Base-by-base conservation (phyloP, 2,329 filamentous ascomycete genomes). In the Cercospora beticola region DNA sequence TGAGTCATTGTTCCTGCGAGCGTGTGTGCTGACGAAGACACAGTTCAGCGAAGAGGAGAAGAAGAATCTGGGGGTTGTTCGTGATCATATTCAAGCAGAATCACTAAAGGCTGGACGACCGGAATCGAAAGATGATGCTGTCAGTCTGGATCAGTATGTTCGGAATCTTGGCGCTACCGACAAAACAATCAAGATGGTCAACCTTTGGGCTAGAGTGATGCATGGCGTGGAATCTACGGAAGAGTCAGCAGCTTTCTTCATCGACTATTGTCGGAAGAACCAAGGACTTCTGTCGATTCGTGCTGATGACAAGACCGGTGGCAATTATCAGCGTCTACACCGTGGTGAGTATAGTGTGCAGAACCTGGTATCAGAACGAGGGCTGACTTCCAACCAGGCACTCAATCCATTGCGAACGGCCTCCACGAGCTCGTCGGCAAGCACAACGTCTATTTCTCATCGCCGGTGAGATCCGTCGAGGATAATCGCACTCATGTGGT, bases 231-330 rank as follows among this genome's bases (percentile, higher is more conserved):
- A 86, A 18, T 80, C 85, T 0, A 66, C 66, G 1, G 83, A 87
- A 9, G 73, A 86, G 3, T 83, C 81, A 3, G 85, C 86, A 0
- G 74, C 85, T 0, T 87, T 78, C 73, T 86, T 88, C 71, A 77
- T 88, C 26, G 80, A 86, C 71, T 87, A 88, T 76, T 84, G 83
- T 79, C 83, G 82, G 69, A 81, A 79, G n/a, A 83, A 84, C 2
- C 82, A 82, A 3, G 86, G 86, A 0, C 74, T 88, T 1, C 62
- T 84, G 56, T 78, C 82, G 49, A 85, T 87, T 81, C 79, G 83
- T 0, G 86, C 85, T 2, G 86, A 87, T 70, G 73, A 79, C n/a
- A 82, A 84, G 65, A 72, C 80, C 56, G 86, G 86, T 6, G 86
- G 82, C 16, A 65, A 65, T 18, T 65, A 60, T 16, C 63, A 65